phyloP scores from a whole-genome alignment of 2,329 filamentous ascomycete species.

The Aurifilum marmelostoma region DNA sequence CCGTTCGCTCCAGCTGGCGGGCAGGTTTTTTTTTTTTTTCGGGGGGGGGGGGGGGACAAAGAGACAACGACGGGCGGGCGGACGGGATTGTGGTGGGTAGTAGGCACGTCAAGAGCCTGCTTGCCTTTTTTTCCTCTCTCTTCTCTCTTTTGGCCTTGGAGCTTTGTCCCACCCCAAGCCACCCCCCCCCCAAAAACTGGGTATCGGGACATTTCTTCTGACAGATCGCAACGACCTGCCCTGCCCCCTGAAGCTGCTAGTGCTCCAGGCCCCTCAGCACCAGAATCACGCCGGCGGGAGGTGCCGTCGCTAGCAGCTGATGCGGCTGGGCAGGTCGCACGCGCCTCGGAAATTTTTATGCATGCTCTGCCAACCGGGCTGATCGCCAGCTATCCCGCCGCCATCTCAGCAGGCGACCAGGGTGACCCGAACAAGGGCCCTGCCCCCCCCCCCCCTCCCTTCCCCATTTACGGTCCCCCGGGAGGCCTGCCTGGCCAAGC shows the following conservation, averaged over 20 bases:
- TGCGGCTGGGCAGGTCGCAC: slow-evolving; percentile 17
- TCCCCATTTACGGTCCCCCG: background rate
- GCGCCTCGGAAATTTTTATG: slow-evolving; percentile 28
- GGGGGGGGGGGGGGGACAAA: background rate
- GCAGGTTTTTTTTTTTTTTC: too few species aligned
- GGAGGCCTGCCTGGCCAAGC: background rate
- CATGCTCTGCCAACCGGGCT: slow-evolving; percentile 25
- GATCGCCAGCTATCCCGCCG: slow-evolving; percentile 24
- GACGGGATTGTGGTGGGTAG: background rate
- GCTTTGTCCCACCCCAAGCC: background rate
- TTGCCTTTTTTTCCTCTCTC: too few species aligned
- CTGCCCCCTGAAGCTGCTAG: slow-evolving; percentile 18
- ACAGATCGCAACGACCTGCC: slow-evolving; percentile 15
- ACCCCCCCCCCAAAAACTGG: slow-evolving; percentile 1
- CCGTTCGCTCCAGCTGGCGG: background rate
- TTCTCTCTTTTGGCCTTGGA: background rate
- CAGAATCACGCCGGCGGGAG: background rate
- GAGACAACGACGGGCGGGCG: background rate
- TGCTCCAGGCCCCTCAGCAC: background rate
- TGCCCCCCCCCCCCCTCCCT: background rate
- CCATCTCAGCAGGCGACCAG: slow-evolving; percentile 15
- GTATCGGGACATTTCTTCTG: slow-evolving; percentile 17
- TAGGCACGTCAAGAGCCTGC: background rate
- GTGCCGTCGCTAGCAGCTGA: slow-evolving; percentile 14
- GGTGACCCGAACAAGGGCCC: background rate